Conservation (phyloP, 805 yeast species). For the Wickerhamomyces alni region DNA sequence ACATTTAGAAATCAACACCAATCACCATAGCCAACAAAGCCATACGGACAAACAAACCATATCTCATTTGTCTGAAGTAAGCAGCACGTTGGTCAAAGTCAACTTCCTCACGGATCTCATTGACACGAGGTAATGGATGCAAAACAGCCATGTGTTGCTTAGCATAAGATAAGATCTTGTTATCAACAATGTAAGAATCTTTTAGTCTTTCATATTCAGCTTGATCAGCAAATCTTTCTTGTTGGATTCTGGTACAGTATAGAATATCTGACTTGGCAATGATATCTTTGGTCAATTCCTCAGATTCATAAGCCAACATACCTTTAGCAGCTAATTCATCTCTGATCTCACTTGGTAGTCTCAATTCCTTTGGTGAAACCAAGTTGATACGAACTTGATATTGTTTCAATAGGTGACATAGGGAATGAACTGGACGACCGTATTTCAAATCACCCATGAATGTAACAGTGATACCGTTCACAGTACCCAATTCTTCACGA, state of each 20-base stretch:
- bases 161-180: slow-evolving; percentile 83
- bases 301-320: slow-evolving; percentile 69
- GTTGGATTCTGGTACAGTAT: slow-evolving; percentile 97
- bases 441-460: slow-evolving; percentile 98
- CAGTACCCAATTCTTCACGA: slow-evolving; percentile 98
- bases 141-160: slow-evolving; percentile 97
- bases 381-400: slow-evolving; percentile 91
- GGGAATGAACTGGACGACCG: slow-evolving; percentile 98
- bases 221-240: slow-evolving; percentile 81
- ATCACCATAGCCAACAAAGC: slow-evolving; percentile 96
- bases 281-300: slow-evolving; percentile 74
- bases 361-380: slow-evolving; percentile 84
- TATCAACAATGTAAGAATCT: slow-evolving; percentile 89
- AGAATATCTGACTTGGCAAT: slow-evolving; percentile 88
- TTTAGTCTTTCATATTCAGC: slow-evolving; percentile 81
- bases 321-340: slow-evolving; percentile 60
- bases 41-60: slow-evolving; percentile 97
- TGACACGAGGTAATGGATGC: slow-evolving; percentile 98
- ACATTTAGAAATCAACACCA: slow-evolving; percentile 71
- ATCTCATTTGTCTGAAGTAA: slow-evolving; percentile 98
- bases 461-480: slow-evolving; percentile 94
- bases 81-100: slow-evolving; percentile 99
- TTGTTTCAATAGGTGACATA: slow-evolving; percentile 82
- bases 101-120: slow-evolving; percentile 95
- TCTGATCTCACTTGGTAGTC: slow-evolving; percentile 70